Conservation (phyloP, 257 asterid genomes). For the Solanum tarapatanum region DNA sequence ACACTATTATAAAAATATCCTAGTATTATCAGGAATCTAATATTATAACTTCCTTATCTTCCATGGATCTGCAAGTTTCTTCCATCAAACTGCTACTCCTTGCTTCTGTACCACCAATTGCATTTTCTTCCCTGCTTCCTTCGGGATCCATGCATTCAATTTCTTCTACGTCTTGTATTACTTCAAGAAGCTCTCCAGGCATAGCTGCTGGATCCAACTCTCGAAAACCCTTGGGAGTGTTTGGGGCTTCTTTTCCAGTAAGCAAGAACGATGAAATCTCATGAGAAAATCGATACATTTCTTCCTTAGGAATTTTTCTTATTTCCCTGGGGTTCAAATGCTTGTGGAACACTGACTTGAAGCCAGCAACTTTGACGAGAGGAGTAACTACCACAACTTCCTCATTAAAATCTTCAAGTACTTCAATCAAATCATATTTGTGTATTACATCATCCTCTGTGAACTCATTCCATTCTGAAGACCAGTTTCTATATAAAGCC, state of each 20-base stretch:
- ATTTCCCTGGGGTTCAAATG: conserved; percentile 38
- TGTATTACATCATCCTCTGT: conserved; percentile 34
- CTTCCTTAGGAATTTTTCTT: conserved; percentile 45
- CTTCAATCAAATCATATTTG: conserved; percentile 53
- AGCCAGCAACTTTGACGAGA: conserved; percentile 54
- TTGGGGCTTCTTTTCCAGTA: conserved; percentile 34
- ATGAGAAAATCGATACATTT: conserved; percentile 64
- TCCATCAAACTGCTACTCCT: conserved; percentile 6
- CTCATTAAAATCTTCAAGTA: conserved; percentile 58
- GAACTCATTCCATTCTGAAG: conserved; percentile 63
- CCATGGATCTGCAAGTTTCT: conserved; percentile 11
- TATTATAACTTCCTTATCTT: neutral
- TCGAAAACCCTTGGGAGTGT: conserved; percentile 33
- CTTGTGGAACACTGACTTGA: conserved; percentile 49
- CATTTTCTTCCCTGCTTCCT: conserved; percentile 19
- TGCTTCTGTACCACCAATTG: conserved; percentile 11
- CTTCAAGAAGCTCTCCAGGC: conserved; percentile 47
- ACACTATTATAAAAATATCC: neutral
- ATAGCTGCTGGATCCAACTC: conserved; percentile 66
- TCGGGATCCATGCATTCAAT: conserved; percentile 24
- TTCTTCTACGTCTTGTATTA: conserved; percentile 19
- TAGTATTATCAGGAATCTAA: neutral
- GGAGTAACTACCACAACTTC: conserved; percentile 50
- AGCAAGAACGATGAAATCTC: conserved; percentile 48
- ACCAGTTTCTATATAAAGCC: conserved; percentile 75